phyloP scores from a whole-genome alignment of 345 rosid species.

The Eutrema japonicum region DNA sequence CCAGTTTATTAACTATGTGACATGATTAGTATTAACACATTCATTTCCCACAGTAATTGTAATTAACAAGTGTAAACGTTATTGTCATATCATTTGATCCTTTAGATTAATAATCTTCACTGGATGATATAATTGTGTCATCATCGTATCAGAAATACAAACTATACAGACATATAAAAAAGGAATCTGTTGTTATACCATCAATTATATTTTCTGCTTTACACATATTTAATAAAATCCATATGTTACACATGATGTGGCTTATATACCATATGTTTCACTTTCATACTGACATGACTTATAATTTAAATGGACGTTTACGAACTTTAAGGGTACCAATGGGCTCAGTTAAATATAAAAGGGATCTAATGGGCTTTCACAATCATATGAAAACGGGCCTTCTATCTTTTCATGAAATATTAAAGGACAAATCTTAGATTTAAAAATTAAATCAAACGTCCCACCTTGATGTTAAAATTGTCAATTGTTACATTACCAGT shows the following conservation, averaged over 20 bases:
- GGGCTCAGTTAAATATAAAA: conserved; percentile 1
- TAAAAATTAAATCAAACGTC: too few species aligned
- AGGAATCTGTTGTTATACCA: background rate
- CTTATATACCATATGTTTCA: background rate
- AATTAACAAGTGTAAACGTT: background rate
- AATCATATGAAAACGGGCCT: background rate
- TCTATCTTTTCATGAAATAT: background rate
- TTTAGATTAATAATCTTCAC: too few species aligned
- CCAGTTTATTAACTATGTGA: background rate
- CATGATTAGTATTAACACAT: conserved; percentile 1
- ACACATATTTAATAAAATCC: background rate
- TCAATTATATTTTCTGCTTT: background rate
- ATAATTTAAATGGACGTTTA: background rate
- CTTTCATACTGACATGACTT: background rate
- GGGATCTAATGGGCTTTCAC: background rate
- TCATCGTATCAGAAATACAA: background rate
- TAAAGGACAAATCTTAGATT: too few species aligned
- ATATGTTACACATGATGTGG: background rate
- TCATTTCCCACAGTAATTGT: background rate
- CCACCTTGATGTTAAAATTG: too few species aligned
- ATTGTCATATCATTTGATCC: background rate
- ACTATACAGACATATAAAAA: background rate
- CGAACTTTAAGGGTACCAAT: background rate
- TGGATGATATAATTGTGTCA: too few species aligned
- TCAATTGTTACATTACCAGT: too few species aligned